Conservation (phyloP, 805 yeast species). For the Wickerhamiella sergipiensis region DNA sequence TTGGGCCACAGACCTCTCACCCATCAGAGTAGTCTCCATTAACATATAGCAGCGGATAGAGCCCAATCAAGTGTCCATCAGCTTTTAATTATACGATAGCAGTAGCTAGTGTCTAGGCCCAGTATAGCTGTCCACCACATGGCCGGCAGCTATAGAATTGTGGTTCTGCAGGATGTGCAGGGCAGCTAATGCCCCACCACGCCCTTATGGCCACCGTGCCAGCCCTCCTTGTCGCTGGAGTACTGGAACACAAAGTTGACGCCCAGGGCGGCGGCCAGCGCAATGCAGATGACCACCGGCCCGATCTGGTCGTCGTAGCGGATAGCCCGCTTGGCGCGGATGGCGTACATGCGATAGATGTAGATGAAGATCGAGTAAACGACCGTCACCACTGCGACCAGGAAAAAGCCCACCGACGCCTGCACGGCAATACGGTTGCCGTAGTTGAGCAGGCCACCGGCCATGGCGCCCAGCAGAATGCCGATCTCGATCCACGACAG, state of each 20-base stretch:
- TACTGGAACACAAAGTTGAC: constrained; percentile 27
- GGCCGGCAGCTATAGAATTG: too few species aligned
- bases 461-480: constrained; percentile 76
- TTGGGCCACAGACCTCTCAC: too few species aligned
- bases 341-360: constrained; percentile 67
- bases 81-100: too few species aligned
- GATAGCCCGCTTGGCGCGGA: constrained; percentile 69
- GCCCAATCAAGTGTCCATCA: too few species aligned
- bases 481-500: constrained; percentile 89
- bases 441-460: constrained; percentile 71
- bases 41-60: too few species aligned
- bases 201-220: constrained; percentile 4
- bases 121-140: too few species aligned
- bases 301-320: constrained; percentile 82
- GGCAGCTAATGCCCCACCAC: neutral
- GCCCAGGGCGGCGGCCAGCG: constrained; percentile 54
- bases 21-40: too few species aligned
- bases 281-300: constrained; percentile 67
- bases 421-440: constrained; percentile 65
- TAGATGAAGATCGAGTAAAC: constrained; percentile 60
- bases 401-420: constrained; percentile 76
- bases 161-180: too few species aligned
- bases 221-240: constrained; percentile 2
- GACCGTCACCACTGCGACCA: constrained; percentile 64
- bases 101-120: neutral